Base-by-base conservation (phyloP, 2,329 filamentous ascomycete genomes). In the Furcasterigmium sp. region DNA sequence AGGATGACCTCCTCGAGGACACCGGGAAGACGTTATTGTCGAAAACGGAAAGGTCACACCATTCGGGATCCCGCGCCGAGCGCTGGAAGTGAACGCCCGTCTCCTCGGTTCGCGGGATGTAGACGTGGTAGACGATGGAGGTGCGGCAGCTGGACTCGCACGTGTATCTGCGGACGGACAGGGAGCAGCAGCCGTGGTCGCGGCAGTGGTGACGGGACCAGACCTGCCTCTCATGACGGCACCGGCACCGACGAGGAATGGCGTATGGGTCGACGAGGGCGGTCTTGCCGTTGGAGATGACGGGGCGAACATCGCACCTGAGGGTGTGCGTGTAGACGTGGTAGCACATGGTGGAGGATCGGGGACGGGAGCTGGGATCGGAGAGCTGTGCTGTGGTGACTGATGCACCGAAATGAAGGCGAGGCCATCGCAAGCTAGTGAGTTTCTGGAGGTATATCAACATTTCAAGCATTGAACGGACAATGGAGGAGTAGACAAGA, bases 271-370 rank as follows among this genome's bases (percentile, higher is more conserved):
- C 50, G 14, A 58, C 38, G 28, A 53, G 51, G n/a, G 39, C 8
- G n/a, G 40, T 40, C 1, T n/a, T 9, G 14, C 53, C 56, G 29
- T 55, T 50, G 2, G 51, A 57, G 13, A 61, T 43, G 40, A 57
- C 14, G 5, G 58, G 56, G 6, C 59, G 53, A 26, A 49, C 41
- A 40, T 62, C 57, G 52, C 59, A 62, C 11, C 43, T 37, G 37
- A 61, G 47, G 3, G 46, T 56, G 45, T 62, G 59, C 4, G 49
- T 54, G 38, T 52, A 20, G 17, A 53, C 45, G n/a, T 45, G 49
- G 44, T 52, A 52, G 26, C 50, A 51, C 50, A 52, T 51, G 3
- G 4, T 42, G 38, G 42, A 10, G 17, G 28, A 15, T 26, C 11
- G 7, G 11, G 7, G 23, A 26, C 7, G 11, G 23, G 23, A 11